Base-by-base conservation (phyloP, 768 basidiomycete genomes). In the Vararia minispora region DNA sequence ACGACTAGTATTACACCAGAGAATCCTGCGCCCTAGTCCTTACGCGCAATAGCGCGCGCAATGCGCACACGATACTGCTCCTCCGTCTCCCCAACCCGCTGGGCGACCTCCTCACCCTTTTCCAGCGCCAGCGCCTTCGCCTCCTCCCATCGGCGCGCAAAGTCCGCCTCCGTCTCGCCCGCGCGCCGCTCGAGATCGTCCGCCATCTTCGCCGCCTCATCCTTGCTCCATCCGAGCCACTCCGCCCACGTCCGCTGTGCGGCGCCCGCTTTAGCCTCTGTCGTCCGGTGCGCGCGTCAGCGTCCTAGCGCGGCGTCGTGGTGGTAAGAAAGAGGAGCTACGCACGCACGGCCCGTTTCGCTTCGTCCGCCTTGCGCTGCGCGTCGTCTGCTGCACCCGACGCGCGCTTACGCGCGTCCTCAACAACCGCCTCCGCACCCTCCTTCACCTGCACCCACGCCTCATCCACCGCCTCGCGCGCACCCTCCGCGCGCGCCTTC, bases 41-140 rank as follows among this genome's bases (percentile, higher is more conserved):
- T n/a, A n/a, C n/a, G n/a, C n/a, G n/a, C n/a, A n/a, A 46, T 33
- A 20, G 38, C 42, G 26, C 44, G 39, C 17, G 34, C 42, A 18
- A 46, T 44, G 34, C 45, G 30, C 9, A 31, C 27, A 9, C 30
- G 33, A 22, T 39, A 46, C 9, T 46, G 34, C 35, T 46, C 45
- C 38, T 46, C 45, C 18, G 42, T 44, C 42, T 46, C 45, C 10
- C 13, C 35, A 26, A 25, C 38, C 17, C 43, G 38, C 20, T 30
- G 42, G 27, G 28, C 33, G 10, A 46, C 35, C 9, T 46, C 42
- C 35, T 46, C 45, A 1, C 45, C 45, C 21, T 44, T 46, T 35
- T 21, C 29, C 14, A 20, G 24, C 6, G 45, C 45, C 31, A 28
- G 28, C 22, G 24, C 12, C 35, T 44, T 46, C 9, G 38, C 42